Evolutionary conservation across 1,139 yeast genomes (phyloP), one percentile per base, ranked within the genome.

Genomic region (Yamadazyma kanchanaburiensis): DNA sequence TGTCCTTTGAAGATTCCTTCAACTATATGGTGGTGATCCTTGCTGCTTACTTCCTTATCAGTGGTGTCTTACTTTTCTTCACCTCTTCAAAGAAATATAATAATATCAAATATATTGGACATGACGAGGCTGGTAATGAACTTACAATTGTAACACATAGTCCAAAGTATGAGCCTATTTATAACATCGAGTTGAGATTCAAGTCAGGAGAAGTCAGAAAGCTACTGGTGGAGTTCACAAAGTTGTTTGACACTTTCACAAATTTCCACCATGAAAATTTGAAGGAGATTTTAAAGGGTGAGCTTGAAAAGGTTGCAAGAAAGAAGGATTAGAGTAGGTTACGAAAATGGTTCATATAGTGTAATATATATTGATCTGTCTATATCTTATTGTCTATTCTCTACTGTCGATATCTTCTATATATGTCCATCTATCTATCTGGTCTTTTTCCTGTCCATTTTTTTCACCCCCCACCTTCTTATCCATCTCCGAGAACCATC

Each of bases 71-170:
- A 46, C 70, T 67, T 50, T 54, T 64, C 31, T 72, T 82, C 51
- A 53, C 66, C 23, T 37, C 42, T 15, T 28, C 41, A n/a, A 32
- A 40, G n/a, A 65, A 60, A 41, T 70, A 59, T 39, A 77, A 74
- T 45, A 62, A 77, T 36, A 70, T 74, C 27, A 72, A 77, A 35
- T 88, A 76, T 49, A 59, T 66, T 13, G 96, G 95, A 2, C 52
- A 51, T 35, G 49, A 47, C 24, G 58, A 58, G 26, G 53, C 56
- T 11, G 52, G 58, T 2, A 48, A 60, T 24, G 64, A 64, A 40
- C 36, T 76, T 4, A 45, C 53, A 7, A 53, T 74, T 12, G 55
- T 58, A 4, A 52, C 70, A 3, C 56, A 58, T 45, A 58, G 73
- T 9, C 48, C 53, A 9, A 68, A 66, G 31, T 63, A 54, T 28